A percentile compares a stretch with the other conserved stretches of the same genome.
phyloP scores from a whole-genome alignment of 345 rosid species.

The Populus euphratica region DNA sequence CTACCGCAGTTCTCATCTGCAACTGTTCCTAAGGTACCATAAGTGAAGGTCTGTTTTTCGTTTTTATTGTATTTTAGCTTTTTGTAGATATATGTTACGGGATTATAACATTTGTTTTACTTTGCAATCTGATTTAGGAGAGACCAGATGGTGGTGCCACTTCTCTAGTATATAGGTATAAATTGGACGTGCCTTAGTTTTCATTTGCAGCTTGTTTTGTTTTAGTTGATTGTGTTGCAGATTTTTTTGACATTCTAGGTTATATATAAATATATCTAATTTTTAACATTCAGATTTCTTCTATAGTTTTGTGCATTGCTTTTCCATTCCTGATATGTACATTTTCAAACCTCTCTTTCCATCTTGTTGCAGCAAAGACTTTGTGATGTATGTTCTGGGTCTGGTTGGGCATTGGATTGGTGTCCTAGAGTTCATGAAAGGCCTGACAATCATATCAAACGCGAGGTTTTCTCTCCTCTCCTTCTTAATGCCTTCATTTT shows the following conservation, averaged over 20 bases:
- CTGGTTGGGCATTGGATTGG: constrained; percentile 95
- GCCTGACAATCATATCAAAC: constrained; percentile 44
- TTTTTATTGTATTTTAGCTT: background rate
- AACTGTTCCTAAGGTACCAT: constrained; percentile 59
- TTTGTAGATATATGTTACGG: background rate
- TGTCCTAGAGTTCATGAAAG: constrained; percentile 59
- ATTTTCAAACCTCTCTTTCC: constrained; percentile 1
- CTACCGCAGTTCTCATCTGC: constrained; percentile 88
- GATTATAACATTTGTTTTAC: background rate
- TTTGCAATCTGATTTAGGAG: constrained; percentile 27
- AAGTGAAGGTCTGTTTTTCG: background rate
- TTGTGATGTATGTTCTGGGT: constrained; percentile 73
- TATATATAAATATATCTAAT: background rate
- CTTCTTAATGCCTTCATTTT: background rate
- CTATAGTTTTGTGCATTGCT: background rate
- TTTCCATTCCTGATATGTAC: background rate
- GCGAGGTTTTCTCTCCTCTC: constrained; percentile 50
- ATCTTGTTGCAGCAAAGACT: constrained; percentile 67
- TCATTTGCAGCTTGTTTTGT: background rate
- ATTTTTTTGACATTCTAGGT: background rate
- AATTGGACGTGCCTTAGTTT: background rate
- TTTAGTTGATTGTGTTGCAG: background rate
- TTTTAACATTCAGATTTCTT: background rate
- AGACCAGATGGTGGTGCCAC: constrained; percentile 15
- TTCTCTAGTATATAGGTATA: constrained; percentile 42